Evolutionary conservation across 1,139 yeast genomes (phyloP).

Genomic region (Suhomyces taliae): DNA sequence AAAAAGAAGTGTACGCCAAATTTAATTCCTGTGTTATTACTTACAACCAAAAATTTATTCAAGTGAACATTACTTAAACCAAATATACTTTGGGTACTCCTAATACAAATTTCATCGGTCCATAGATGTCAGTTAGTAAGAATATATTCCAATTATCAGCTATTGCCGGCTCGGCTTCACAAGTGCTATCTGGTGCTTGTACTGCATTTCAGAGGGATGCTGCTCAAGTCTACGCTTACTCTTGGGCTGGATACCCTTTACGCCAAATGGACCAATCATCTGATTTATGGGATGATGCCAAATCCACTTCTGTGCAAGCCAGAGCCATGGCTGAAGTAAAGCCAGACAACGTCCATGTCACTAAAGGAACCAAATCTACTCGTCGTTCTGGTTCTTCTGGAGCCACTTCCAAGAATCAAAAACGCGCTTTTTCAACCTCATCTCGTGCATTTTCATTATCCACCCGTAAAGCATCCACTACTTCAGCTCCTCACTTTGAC

Average conservation of each 20-base stretch:
- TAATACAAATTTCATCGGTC: background rate
- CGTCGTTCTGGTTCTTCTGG: background rate
- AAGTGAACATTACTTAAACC: background rate
- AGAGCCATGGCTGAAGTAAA: conserved; percentile 5
- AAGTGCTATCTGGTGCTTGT: conserved; percentile 25
- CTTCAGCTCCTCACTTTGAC: conserved; percentile 17
- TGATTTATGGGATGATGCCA: conserved; percentile 25
- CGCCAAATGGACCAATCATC: conserved; percentile 22
- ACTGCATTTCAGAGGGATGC: conserved; percentile 24
- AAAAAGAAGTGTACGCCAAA: conserved; percentile 1
- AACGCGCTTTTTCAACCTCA: conserved; percentile 6
- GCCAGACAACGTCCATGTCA: background rate
- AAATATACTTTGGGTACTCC: background rate
- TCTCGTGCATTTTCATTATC: background rate
- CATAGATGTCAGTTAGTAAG: conserved; percentile 13
- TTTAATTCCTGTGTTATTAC: background rate
- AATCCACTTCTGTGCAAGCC: conserved; percentile 11
- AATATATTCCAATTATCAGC: conserved; percentile 28
- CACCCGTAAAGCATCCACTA: conserved; percentile 18
- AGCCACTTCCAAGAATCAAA: background rate
- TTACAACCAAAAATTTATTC: background rate
- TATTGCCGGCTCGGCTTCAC: conserved; percentile 27
- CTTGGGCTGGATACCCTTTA: conserved; percentile 20
- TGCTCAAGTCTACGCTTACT: conserved; percentile 18
- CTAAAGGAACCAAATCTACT: background rate